Evolutionary conservation across 768 basidiomycete genomes (phyloP).

Genomic region (Tubosaeta brunneosetosa): DNA sequence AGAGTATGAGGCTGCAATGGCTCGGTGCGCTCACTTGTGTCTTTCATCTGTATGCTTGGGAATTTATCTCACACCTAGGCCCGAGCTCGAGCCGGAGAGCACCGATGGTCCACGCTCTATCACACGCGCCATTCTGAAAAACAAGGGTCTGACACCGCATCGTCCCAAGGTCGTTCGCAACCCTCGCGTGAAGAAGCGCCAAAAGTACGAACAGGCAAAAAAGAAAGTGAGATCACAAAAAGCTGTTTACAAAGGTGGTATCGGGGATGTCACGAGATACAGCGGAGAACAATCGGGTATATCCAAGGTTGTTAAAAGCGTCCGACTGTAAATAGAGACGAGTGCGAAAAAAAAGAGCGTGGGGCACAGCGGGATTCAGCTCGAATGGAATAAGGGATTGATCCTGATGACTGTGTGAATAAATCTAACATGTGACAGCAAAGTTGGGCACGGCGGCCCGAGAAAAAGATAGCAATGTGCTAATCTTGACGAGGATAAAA

Average conservation of each 20-base stretch:
- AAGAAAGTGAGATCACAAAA: slow-evolving; percentile 87
- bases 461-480: slow-evolving; percentile 19
- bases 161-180: slow-evolving; percentile 90
- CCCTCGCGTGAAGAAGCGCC: slow-evolving; percentile 95
- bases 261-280: slow-evolving; percentile 69
- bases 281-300: slow-evolving; percentile 93
- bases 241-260: slow-evolving; percentile 88
- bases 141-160: slow-evolving; percentile 89
- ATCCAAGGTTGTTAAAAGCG: slow-evolving; percentile 82
- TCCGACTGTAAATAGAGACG: slow-evolving; percentile 46
- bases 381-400: slow-evolving; percentile 5
- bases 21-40: slow-evolving; percentile 42
- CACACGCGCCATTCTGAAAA: slow-evolving; percentile 87
- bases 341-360: not conserved
- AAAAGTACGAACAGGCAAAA: slow-evolving; percentile 92
- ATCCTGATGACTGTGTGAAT: slow-evolving; percentile 5
- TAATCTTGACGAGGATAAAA: not conserved
- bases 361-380: slow-evolving; percentile 10
- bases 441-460: slow-evolving; percentile 1
- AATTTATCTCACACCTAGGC: slow-evolving; percentile 19
- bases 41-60: not conserved
- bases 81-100: slow-evolving; percentile 35
- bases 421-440: slow-evolving; percentile 8
- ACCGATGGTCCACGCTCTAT: slow-evolving; percentile 78
- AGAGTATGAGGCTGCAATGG: slow-evolving; percentile 66